A percentile compares a stretch with the other conserved stretches of the same genome.
These are phyloP conservation scores for Phytophthora brassicae DNA, from an alignment of 352 stramenopile genomes.

Conservation along the genomic window DNA sequence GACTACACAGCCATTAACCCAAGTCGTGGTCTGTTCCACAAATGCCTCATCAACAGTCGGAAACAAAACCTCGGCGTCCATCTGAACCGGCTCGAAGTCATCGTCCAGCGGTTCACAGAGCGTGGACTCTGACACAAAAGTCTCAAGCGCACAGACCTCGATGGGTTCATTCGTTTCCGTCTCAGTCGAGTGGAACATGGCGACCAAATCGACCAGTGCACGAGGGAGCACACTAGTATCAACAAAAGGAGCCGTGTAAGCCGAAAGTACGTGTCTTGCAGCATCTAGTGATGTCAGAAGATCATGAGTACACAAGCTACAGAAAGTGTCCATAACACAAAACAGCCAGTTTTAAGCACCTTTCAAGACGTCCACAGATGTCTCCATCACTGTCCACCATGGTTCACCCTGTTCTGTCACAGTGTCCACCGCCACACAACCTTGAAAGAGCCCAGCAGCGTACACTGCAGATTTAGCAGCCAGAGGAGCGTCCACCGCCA, in stretches of 20 bases:
- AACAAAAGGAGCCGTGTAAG: slow-evolving; percentile 30
- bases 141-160: slow-evolving; percentile 12
- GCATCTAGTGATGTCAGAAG: slow-evolving; percentile 18
- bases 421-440: slow-evolving; percentile 22
- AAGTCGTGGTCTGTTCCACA: slow-evolving; percentile 23
- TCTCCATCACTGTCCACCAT: slow-evolving; percentile 41
- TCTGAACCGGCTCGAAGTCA: slow-evolving; percentile 22
- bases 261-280: slow-evolving; percentile 29
- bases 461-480: slow-evolving; percentile 48
- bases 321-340: not conserved
- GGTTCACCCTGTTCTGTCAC: slow-evolving; percentile 17
- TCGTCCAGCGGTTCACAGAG: slow-evolving; percentile 7
- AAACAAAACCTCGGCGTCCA: slow-evolving; percentile 27
- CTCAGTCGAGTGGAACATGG: slow-evolving; percentile 22
- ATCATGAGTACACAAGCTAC: slow-evolving; percentile 16
- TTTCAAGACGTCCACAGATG: slow-evolving; percentile 31
- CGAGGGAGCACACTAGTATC: slow-evolving; percentile 20
- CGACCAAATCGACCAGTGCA: slow-evolving; percentile 25
- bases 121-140: slow-evolving; percentile 4
- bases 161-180: slow-evolving; percentile 16
- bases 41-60: slow-evolving; percentile 18
- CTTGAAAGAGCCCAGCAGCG: slow-evolving; percentile 41
- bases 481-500: slow-evolving; percentile 36
- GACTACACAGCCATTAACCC: slow-evolving; percentile 28
- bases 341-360: slow-evolving; percentile 23